Evolutionary conservation across 106 monocot species (phyloP).

Genomic region (Allium sativum): DNA sequence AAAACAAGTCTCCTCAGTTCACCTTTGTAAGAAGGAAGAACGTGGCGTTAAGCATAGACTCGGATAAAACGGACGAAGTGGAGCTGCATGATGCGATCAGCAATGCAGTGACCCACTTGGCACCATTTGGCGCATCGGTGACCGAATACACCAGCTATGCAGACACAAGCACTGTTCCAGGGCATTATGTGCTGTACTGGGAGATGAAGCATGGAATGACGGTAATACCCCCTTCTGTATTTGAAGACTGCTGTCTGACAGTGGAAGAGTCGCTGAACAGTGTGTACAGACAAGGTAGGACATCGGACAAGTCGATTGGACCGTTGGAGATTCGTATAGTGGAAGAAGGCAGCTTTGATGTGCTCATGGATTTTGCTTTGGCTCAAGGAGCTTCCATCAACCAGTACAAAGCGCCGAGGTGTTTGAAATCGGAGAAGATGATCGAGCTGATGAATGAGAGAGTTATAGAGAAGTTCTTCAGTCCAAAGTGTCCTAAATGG

Average conservation of each 20-base stretch:
- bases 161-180: conserved; percentile 56
- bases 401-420: conserved; percentile 90
- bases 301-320: conserved; percentile 61
- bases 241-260: conserved; percentile 73
- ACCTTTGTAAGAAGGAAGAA: conserved; percentile 69
- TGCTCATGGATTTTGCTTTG: conserved; percentile 75
- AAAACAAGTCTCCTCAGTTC: conserved; percentile 82
- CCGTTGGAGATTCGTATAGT: conserved; percentile 69
- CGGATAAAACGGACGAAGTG: conserved; percentile 84
- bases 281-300: conserved; percentile 66
- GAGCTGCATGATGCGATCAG: conserved; percentile 70
- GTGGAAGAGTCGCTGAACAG: conserved; percentile 82
- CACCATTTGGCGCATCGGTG: conserved; percentile 44
- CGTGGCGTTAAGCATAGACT: conserved; percentile 76
- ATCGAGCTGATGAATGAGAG: conserved; percentile 52
- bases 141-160: conserved; percentile 83
- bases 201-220: conserved; percentile 38
- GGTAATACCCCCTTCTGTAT: conserved; percentile 42
- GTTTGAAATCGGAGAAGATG: conserved; percentile 34
- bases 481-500: conserved; percentile 80
- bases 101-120: conserved; percentile 43
- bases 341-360: conserved; percentile 69
- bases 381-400: conserved; percentile 72
- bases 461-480: conserved; percentile 44
- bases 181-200: conserved; percentile 90